These are phyloP conservation scores for Boletus patriciae DNA, from an alignment of 768 basidiomycete genomes.

Conservation along the genomic window DNA sequence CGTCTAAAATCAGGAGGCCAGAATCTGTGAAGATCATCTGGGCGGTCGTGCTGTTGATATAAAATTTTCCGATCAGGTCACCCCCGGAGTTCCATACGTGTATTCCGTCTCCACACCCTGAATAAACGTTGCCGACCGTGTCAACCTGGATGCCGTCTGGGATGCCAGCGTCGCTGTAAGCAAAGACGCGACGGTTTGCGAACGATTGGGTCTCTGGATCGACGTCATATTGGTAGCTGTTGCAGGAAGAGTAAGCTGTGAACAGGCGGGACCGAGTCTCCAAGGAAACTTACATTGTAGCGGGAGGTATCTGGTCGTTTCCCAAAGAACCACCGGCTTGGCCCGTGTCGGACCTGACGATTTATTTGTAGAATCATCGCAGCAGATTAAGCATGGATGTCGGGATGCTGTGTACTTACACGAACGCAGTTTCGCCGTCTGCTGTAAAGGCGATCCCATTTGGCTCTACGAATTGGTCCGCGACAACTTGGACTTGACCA, in stretches of 20 bases:
- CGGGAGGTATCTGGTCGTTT: conserved; percentile 57
- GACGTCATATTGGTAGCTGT: conserved; percentile 69
- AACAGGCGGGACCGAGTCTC: neutral
- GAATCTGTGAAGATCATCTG: conserved; percentile 44
- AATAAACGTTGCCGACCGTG: conserved; percentile 61
- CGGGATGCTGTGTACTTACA: no score
- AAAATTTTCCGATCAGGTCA: conserved; percentile 41
- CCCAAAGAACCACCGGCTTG: conserved; percentile 45
- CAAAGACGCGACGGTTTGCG: conserved; percentile 63
- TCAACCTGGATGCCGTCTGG: conserved; percentile 72
- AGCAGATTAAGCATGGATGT: no score
- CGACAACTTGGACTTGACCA: conserved; percentile 65
- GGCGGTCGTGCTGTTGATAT: conserved; percentile 33
- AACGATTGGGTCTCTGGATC: conserved; percentile 54
- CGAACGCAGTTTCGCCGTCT: conserved; percentile 63
- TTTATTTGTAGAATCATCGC: conserved; percentile 13
- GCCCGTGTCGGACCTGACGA: conserved; percentile 34
- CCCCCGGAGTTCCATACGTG: conserved; percentile 60
- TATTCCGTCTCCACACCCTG: conserved; percentile 66
- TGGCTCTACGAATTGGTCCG: conserved; percentile 69
- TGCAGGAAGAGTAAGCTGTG: neutral
- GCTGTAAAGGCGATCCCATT: conserved; percentile 75
- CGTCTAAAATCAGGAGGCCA: conserved; percentile 40
- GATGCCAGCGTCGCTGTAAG: conserved; percentile 62
- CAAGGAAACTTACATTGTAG: conserved; percentile 57